Evolutionary conservation across 257 asterid species (phyloP).

Genomic region (Lithospermum erythrorhizon): DNA sequence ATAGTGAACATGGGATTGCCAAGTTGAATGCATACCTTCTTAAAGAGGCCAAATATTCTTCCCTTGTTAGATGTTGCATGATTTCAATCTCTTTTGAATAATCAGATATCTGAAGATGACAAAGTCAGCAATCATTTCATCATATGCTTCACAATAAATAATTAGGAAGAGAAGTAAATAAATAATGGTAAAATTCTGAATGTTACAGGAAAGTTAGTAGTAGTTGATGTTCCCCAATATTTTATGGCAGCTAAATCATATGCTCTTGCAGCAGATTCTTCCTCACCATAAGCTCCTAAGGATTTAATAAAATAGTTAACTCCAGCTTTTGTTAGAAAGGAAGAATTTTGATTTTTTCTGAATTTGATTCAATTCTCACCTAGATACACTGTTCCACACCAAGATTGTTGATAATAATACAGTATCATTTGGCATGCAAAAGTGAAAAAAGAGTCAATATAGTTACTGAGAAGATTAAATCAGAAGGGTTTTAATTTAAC

Average conservation of each 20-base stretch:
- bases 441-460: slow-evolving; percentile 10
- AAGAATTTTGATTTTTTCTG: too few species aligned
- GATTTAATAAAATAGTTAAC: neutral
- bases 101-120: slow-evolving; percentile 33
- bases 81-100: slow-evolving; percentile 50
- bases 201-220: slow-evolving; percentile 63
- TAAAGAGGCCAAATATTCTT: slow-evolving; percentile 65
- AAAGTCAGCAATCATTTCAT: neutral
- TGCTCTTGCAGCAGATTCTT: slow-evolving; percentile 85
- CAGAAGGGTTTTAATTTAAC: too few species aligned
- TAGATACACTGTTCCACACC: slow-evolving; percentile 57
- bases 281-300: slow-evolving; percentile 73
- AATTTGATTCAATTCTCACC: slow-evolving; percentile 32
- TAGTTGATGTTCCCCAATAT: slow-evolving; percentile 73
- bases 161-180: too few species aligned
- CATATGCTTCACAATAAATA: neutral
- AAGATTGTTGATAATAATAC: slow-evolving; percentile 15
- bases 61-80: slow-evolving; percentile 52
- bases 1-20: neutral
- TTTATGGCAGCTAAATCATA: slow-evolving; percentile 84
- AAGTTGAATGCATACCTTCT: slow-evolving; percentile 38
- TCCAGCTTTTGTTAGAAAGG: too few species aligned
- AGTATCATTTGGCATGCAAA: slow-evolving; percentile 13
- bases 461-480: neutral
- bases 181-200: neutral